These are phyloP conservation scores for Platanus orientalis DNA, from an alignment of 164 flowering plant species.

Conservation along the genomic window DNA sequence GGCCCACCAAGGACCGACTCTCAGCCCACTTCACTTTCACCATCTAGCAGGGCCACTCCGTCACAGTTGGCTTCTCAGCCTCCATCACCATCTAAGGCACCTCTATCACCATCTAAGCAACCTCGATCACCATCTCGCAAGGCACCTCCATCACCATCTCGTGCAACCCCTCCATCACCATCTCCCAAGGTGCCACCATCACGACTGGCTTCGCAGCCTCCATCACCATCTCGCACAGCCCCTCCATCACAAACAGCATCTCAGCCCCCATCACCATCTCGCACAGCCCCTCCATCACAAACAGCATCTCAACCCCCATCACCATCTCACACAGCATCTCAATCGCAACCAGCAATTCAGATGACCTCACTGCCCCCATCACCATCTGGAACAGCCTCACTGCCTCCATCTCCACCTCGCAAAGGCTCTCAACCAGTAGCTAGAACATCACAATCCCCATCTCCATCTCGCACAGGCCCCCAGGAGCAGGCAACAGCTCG, in stretches of 20 bases:
- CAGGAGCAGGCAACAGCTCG: background rate
- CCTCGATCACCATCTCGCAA: constrained; percentile 7
- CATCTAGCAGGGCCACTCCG: too few relatives aligned
- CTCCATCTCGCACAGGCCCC: constrained; percentile 5
- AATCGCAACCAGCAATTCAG: background rate
- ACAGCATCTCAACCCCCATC: constrained; percentile 7
- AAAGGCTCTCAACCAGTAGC: constrained; percentile 10
- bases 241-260: constrained; percentile 10
- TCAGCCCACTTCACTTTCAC: constrained; percentile 16
- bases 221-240: constrained; percentile 3
- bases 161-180: constrained; percentile 4
- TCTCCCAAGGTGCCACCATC: background rate
- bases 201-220: constrained; percentile 1
- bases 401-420: constrained; percentile 23
- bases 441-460: background rate
- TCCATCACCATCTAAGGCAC: constrained; percentile 13
- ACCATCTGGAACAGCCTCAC: constrained; percentile 7
- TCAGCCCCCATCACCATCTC: constrained; percentile 8
- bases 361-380: constrained; percentile 5
- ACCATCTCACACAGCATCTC: constrained; percentile 1
- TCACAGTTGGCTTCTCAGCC: too few relatives aligned
- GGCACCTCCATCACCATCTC: constrained; percentile 22
- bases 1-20: constrained; percentile 11
- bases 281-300: background rate
- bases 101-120: constrained; percentile 1